A percentile compares a stretch with the other conserved stretches of the same genome.
phyloP scores from a whole-genome alignment of 441 rosid species.

The Eutrema salsugineum region DNA sequence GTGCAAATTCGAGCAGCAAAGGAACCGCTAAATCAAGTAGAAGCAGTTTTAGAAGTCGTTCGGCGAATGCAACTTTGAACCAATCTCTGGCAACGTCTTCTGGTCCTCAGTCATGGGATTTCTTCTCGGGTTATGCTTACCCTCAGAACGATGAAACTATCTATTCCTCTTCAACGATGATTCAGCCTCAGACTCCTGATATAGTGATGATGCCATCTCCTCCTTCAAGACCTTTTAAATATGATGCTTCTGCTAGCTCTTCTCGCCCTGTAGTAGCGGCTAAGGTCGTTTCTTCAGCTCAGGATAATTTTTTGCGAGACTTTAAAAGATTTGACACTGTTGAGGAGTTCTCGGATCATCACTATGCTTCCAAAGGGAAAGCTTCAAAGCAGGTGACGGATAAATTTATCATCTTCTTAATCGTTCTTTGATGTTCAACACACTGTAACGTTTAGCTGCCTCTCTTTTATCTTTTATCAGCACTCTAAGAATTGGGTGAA shows the following conservation, averaged over 20 bases:
- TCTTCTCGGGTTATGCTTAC: not conserved
- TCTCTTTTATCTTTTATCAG: conserved; percentile 19
- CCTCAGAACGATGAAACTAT: not conserved
- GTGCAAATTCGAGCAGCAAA: not conserved
- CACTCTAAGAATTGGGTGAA: conserved; percentile 69
- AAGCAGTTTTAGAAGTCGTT: not conserved
- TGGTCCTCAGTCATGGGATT: not conserved
- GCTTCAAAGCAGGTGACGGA: conserved; percentile 50
- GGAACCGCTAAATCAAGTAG: not conserved
- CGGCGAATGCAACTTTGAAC: not conserved
- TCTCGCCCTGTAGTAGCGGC: conserved; percentile 27
- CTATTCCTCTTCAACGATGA: not conserved
- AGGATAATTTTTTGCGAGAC: conserved; percentile 38
- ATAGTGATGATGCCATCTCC: conserved; percentile 6
- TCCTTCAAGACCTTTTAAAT: not conserved
- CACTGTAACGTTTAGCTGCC: not conserved
- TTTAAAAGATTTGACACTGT: conserved; percentile 70
- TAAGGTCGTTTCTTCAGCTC: conserved; percentile 10
- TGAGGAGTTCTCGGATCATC: conserved; percentile 68
- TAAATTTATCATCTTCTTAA: not conserved
- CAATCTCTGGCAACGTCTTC: not conserved
- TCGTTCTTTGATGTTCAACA: not conserved
- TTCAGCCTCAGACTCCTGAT: conserved; percentile 17
- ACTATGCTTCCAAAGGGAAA: conserved; percentile 39
- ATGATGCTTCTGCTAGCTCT: conserved; percentile 29